These are phyloP conservation scores for Podaxis carcinomalis DNA, from an alignment of 768 basidiomycete genomes.

Conservation along the genomic window DNA sequence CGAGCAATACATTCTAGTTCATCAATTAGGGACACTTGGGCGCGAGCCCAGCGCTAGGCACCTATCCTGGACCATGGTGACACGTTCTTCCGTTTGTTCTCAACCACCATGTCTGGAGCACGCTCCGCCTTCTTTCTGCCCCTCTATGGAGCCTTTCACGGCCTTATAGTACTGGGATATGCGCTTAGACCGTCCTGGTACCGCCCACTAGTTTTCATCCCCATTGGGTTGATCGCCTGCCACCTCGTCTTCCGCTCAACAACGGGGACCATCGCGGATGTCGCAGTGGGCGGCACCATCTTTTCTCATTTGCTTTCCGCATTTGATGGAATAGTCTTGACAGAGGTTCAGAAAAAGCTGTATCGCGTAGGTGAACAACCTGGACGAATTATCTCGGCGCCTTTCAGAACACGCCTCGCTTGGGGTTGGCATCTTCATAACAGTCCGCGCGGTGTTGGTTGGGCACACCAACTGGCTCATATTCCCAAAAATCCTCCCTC, in stretches of 20 bases:
- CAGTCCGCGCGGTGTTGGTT: conserved; percentile 31
- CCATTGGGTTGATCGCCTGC: conserved; percentile 16
- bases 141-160: not conserved
- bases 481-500: conserved; percentile 17
- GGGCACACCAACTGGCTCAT: conserved; percentile 25
- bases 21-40: no score
- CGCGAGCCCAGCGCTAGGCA: not conserved
- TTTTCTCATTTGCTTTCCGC: conserved; percentile 21
- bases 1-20: no score
- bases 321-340: conserved; percentile 25
- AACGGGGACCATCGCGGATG: conserved; percentile 22
- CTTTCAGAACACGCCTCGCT: conserved; percentile 18
- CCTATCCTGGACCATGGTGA: not conserved
- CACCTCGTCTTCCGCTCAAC: conserved; percentile 24
- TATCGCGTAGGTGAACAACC: conserved; percentile 14
- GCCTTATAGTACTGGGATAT: conserved; percentile 1
- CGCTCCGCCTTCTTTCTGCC: conserved; percentile 4
- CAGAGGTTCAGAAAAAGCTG: conserved; percentile 18
- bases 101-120: conserved; percentile 1
- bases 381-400: conserved; percentile 13
- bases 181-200: conserved; percentile 1
- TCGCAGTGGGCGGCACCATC: conserved; percentile 21
- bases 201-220: conserved; percentile 10
- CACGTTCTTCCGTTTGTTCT: not conserved
- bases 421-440: conserved; percentile 28